Evolutionary conservation across 1,284 basidiomycete species (phyloP), one percentile per base, ranked within the genome.

Genomic region (Xanthoconium separans): DNA sequence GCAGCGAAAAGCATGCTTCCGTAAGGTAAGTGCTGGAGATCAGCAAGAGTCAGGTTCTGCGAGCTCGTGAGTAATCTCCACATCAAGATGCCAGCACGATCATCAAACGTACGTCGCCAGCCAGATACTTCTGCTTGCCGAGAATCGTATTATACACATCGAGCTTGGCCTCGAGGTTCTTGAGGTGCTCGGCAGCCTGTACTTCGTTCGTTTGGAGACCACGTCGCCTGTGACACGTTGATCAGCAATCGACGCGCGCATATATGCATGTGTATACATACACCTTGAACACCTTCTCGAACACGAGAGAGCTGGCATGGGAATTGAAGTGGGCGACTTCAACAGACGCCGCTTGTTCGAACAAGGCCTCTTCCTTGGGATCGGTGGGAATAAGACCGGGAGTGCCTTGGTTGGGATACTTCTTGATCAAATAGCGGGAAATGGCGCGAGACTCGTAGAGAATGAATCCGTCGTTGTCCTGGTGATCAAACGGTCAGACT

Each of bases 371-470:
- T 8, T 58, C 55, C 57, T 70, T 55, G 41, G 65, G 55, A 60
- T 73, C 63, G 54, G 51, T 65, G 47, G 65, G 73, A 47, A 72
- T 73, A 12, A 73, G 56, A 58, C 65, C 64, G 42, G 47, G 22
- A 18, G 69, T 71, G 41, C 76, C 73, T 58, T 74, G 64, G 50
- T 63, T 58, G 8, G 70, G 60, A 53, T 78, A 77, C 62, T 81
- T 80, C 52, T 69, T 67, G 48, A 73, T 73, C 55, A 81, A 49
- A 63, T 82, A 82, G 33, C 79, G 75, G 7, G 59, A 59, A 55
- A 85, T 83, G 3, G 82, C 82, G 36, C 83, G 77, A 34, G 75
- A 78, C 64, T 85, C 79, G 64, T 67, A 80, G 44, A 79, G 58
- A 48, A 65, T 57, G 66, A 79, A 76, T 16, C 75, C 74, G 44